Base-by-base conservation (phyloP, 2,329 filamentous ascomycete species). In the Pyrenochaeta sp. region DNA sequence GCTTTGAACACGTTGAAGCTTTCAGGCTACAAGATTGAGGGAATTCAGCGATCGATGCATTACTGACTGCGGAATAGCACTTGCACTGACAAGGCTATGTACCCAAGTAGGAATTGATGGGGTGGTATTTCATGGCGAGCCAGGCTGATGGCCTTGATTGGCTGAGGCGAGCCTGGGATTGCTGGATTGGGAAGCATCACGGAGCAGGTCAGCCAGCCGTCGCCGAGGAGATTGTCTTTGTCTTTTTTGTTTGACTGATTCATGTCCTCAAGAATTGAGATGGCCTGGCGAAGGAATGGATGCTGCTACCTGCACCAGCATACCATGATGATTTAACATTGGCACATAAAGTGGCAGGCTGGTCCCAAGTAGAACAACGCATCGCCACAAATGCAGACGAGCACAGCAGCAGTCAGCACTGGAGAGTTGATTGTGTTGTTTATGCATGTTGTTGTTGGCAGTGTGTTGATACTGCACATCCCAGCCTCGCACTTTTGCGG, bases 401-500 rank as follows among this genome's bases (percentile, higher is more conserved):
- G 15, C 26, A 45, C 35, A 22, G 21, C 22, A 31, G 29, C 32
- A 26, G 9, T 38, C 39, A 46, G 48, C 24, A 54, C 19, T 49
- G 45, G 48, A 27, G 24, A 35, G 32, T 37, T 35, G 40, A 47
- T 41, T 34, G 43, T 41, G 34, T 40, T 48, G 37, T 41, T 41
- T 45, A 35, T 50, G 53, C 46, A 53, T 51, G 46, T 50, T 45
- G 51, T 37, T 58, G 54, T 44, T 56, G 62, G 42, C 55, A 48
- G 55, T 50, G 52, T 53, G 48, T 44, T 61, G 52, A 51, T 50
- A 39, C 51, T 60, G 60, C 60, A 53, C 48, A 35, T 42, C 50
- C 61, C 62, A 65, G 46, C 61, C 58, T 54, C 60, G 53, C 49
- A 27, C 28, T 45, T n/a, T 42, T 34, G 51, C 44, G 41, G 46